These are phyloP conservation scores for Rhodamnia argentea DNA, from an alignment of 345 rosid species.

Conservation along the genomic window DNA sequence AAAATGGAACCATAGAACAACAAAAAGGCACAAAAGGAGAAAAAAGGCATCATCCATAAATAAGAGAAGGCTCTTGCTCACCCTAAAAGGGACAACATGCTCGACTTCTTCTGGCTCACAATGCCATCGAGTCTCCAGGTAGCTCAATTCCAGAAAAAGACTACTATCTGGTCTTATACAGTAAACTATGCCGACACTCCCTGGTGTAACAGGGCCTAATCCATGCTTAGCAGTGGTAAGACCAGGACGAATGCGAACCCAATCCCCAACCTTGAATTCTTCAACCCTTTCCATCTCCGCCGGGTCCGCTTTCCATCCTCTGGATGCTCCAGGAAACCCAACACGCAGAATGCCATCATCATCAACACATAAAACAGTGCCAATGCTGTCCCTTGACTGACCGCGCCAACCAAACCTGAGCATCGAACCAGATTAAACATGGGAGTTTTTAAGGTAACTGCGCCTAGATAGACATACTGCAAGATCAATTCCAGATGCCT, in stretches of 20 bases:
- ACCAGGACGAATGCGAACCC: slow-evolving; percentile 95
- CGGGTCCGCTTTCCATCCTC: slow-evolving; percentile 99
- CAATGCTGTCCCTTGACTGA: slow-evolving; percentile 83
- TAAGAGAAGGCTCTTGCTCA: slow-evolving; percentile 14
- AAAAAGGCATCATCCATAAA: neutral
- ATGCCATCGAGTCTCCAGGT: slow-evolving; percentile 84
- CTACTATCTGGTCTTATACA: slow-evolving; percentile 96
- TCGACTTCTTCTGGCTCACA: slow-evolving; percentile 99
- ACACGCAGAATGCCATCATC: slow-evolving; percentile 99
- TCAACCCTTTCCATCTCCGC: slow-evolving; percentile 99
- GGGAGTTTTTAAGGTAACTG: neutral
- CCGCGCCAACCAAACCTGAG: slow-evolving; percentile 92
- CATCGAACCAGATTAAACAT: slow-evolving; percentile 8
- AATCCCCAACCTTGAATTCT: slow-evolving; percentile 98
- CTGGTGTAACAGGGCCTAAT: slow-evolving; percentile 85
- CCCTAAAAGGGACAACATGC: slow-evolving; percentile 82
- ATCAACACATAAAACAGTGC: slow-evolving; percentile 94
- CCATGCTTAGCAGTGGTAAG: slow-evolving; percentile 94
- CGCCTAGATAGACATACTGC: neutral
- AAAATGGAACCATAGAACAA: neutral
- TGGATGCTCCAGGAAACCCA: slow-evolving; percentile 99
- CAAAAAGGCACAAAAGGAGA: neutral
- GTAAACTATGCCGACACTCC: slow-evolving; percentile 92
- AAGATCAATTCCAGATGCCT: neutral
- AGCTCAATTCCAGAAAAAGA: slow-evolving; percentile 78